These are phyloP conservation scores for Claviceps spartinae DNA, from an alignment of 2,329 filamentous ascomycete genomes.

Conservation along the genomic window DNA sequence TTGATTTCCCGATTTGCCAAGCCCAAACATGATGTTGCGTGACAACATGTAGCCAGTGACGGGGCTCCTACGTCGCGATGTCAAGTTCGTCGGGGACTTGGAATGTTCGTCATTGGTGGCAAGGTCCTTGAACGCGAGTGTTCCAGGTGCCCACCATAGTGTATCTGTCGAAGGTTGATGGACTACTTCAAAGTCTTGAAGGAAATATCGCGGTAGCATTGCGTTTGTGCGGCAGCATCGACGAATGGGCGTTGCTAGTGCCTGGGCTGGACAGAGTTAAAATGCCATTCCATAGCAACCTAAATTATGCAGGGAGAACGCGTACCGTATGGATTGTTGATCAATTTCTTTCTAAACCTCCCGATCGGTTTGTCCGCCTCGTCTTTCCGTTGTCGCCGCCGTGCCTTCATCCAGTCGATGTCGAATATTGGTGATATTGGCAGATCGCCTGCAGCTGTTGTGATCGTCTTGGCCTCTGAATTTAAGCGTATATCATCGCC, in stretches of 20 bases:
- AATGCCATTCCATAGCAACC: neutral
- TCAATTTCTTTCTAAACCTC: slow-evolving; percentile 44
- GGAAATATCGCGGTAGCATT: slow-evolving; percentile 44
- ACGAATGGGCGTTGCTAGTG: slow-evolving; percentile 48
- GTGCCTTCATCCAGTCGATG: slow-evolving; percentile 32
- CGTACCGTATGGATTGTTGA: slow-evolving; percentile 51
- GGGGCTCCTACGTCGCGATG: slow-evolving; percentile 7
- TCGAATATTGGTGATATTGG: slow-evolving; percentile 43
- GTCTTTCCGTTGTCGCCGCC: slow-evolving; percentile 27
- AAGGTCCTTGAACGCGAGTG: slow-evolving; percentile 19
- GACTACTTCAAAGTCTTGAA: slow-evolving; percentile 46
- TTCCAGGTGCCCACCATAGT: slow-evolving; percentile 44
- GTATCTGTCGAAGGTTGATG: slow-evolving; percentile 37
- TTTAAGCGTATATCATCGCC: slow-evolving; percentile 23
- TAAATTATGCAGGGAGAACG: too few species aligned
- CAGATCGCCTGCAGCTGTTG: slow-evolving; percentile 30
- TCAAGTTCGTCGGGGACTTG: neutral
- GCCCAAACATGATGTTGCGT: slow-evolving; percentile 17
- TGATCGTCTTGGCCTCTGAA: slow-evolving; percentile 26
- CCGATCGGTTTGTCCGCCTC: slow-evolving; percentile 18
- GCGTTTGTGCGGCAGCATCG: slow-evolving; percentile 35
- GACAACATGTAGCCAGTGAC: slow-evolving; percentile 16
- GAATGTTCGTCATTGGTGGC: slow-evolving; percentile 1
- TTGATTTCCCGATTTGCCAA: slow-evolving; percentile 14
- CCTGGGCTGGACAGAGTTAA: slow-evolving; percentile 35